Evolutionary conservation across 495 filamentous ascomycete genomes (phyloP).

Genomic region (Immersiella caudata): DNA sequence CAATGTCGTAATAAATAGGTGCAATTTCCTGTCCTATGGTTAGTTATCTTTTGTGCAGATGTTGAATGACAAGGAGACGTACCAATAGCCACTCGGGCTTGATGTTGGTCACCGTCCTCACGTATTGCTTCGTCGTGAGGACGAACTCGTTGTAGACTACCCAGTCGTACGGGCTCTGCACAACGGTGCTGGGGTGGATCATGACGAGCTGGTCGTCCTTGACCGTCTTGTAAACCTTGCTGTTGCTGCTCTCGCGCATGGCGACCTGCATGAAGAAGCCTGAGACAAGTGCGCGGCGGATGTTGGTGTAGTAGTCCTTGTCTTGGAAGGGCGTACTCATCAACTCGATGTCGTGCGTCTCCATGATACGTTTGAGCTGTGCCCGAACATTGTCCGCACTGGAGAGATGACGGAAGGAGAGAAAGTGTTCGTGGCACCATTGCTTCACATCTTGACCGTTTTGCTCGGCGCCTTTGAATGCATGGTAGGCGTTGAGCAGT

Average conservation of each 20-base stretch:
- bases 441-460: conserved; percentile 74
- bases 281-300: conserved; percentile 86
- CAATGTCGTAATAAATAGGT: conserved; percentile 87
- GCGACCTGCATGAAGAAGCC: conserved; percentile 99
- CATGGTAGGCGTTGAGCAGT: conserved; percentile 97
- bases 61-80: conserved; percentile 44
- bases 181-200: conserved; percentile 86
- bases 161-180: conserved; percentile 89
- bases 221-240: conserved; percentile 88
- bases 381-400: conserved; percentile 91
- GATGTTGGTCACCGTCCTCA: conserved; percentile 67
- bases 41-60: conserved; percentile 25
- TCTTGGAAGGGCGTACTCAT: conserved; percentile 87
- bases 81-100: conserved; percentile 87
- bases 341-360: conserved; percentile 80
- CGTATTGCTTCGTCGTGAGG: conserved; percentile 93
- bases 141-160: conserved; percentile 99
- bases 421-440: conserved; percentile 98
- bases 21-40: conserved; percentile 70
- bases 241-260: conserved; percentile 72
- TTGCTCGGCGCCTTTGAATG: conserved; percentile 75
- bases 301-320: conserved; percentile 98
- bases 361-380: conserved; percentile 95
- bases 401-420: conserved; percentile 84
- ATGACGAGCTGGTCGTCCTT: conserved; percentile 92